Conservation (phyloP, 345 rosid genomes). For the Gossypium herbaceum region DNA sequence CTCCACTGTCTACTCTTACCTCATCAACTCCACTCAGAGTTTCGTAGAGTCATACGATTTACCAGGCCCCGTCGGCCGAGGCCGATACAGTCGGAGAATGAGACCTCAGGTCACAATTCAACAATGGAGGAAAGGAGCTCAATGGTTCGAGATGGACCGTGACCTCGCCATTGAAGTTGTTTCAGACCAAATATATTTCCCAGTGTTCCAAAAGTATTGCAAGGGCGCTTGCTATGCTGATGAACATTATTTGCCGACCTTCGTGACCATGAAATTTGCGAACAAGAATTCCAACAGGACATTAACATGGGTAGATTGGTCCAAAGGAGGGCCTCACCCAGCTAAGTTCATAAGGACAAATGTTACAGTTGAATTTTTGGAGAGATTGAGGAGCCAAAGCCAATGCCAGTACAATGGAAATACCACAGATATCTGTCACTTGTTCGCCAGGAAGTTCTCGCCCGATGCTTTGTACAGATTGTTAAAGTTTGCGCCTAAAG, state of each 20-base stretch:
- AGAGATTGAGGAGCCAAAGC: slow-evolving; percentile 45
- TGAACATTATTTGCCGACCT: slow-evolving; percentile 80
- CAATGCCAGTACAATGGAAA: slow-evolving; percentile 53
- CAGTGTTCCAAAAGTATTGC: slow-evolving; percentile 53
- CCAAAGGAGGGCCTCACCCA: slow-evolving; percentile 74
- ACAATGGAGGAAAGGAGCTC: slow-evolving; percentile 88
- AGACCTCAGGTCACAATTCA: slow-evolving; percentile 40
- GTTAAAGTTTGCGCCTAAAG: slow-evolving; percentile 49
- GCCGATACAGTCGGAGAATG: slow-evolving; percentile 57
- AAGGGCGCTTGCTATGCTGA: slow-evolving; percentile 55
- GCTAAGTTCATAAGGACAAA: slow-evolving; percentile 36
- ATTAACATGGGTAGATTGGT: slow-evolving; percentile 86
- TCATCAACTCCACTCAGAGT: slow-evolving; percentile 40
- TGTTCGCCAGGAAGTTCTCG: slow-evolving; percentile 80
- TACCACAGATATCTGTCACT: slow-evolving; percentile 45
- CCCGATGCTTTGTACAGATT: slow-evolving; percentile 54
- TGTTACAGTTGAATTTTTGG: slow-evolving; percentile 49
- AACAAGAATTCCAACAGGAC: slow-evolving; percentile 56
- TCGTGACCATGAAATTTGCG: slow-evolving; percentile 34
- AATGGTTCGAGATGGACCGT: slow-evolving; percentile 78
- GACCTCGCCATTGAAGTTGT: slow-evolving; percentile 53
- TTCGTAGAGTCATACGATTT: slow-evolving; percentile 61
- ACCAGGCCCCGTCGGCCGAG: slow-evolving; percentile 51
- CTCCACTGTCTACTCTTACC: slow-evolving; percentile 56
- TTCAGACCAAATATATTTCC: slow-evolving; percentile 53